Base-by-base conservation (phyloP, 805 yeast species). In the Schwanniomyces yamadae region DNA sequence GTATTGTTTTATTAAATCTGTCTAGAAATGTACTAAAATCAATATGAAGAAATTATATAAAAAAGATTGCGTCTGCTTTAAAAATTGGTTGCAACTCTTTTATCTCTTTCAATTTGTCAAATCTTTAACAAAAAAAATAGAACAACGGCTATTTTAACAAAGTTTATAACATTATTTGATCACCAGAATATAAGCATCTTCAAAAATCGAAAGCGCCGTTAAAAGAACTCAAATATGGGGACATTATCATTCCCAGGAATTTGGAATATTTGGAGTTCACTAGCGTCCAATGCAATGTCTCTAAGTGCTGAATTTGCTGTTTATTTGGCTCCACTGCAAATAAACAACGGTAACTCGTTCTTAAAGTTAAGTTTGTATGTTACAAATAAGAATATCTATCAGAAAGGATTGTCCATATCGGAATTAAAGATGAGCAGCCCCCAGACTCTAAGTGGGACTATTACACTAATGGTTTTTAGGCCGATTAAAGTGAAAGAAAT, bases 261-360 rank as follows among this genome's bases (percentile, higher is more conserved):
- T 21, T 21, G 23, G 36, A 33, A 18, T 19, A 15, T 15, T 23
- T 33, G 12, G 54, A 59, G 41, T 4, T 61, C 24, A 25, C 12
- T 20, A 19, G 22, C 22, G 19, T 27, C 23, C 15, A 29, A 17
- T 14, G 17, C n/a, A 12, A 27, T 16, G 13, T 17, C 32, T 24
- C 30, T 34, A 21, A 10, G 10, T 21, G 7, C 23, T 8, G 23
- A 21, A 7, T 21, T 21, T 10, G 7, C 23, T 8, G 7, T 10
- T 8, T 21, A 7, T 21, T 10, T 10, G 7, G 23, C 10, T 10
- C 10, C 23, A 8, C 23, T 21, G 10, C 10, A 7, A 21, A 8
- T 10, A 21, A 26, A 30, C 28, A 19, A 28, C 22, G 24, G 23
- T 15, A 33, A 28, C 12, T 23, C 15, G 24, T 20, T 17, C 25